Conservation (phyloP, 768 basidiomycete species). For the Melanogaster broomeanus region DNA sequence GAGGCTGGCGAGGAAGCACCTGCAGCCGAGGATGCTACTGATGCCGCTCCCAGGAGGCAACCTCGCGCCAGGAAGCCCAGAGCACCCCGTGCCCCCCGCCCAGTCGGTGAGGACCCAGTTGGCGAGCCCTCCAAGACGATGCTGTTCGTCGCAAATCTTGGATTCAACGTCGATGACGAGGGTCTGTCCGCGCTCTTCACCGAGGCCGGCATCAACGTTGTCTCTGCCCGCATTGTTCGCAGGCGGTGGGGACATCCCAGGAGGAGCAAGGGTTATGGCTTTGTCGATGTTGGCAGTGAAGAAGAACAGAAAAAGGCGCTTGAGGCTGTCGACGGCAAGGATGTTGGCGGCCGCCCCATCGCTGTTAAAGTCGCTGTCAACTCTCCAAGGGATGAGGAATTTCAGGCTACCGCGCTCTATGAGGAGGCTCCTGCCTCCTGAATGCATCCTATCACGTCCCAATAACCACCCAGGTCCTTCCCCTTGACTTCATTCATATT, state of each 20-base stretch:
- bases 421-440: conserved; percentile 30
- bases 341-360: conserved; percentile 81
- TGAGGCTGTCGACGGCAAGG: conserved; percentile 81
- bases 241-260: conserved; percentile 80
- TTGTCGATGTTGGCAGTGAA: conserved; percentile 91
- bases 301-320: conserved; percentile 93
- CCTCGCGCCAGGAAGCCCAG: conserved; percentile 58
- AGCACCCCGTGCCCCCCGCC: conserved; percentile 59
- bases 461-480: conserved; percentile 19
- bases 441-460: conserved; percentile 17
- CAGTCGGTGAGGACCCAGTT: conserved; percentile 78
- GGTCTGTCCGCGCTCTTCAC: conserved; percentile 82
- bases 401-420: conserved; percentile 37
- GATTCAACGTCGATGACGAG: conserved; percentile 89
- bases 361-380: conserved; percentile 97
- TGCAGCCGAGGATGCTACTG: conserved; percentile 40
- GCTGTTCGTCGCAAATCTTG: conserved; percentile 97
- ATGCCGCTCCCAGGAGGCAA: conserved; percentile 41
- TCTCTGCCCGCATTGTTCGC: conserved; percentile 88
- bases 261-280: conserved; percentile 96
- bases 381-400: conserved; percentile 62
- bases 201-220: conserved; percentile 79
- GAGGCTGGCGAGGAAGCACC: conserved; percentile 33
- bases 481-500: conserved; percentile 28
- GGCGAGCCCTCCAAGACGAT: conserved; percentile 89